Base-by-base conservation (phyloP, 768 basidiomycete species). In the Leucogyrophana mollusca region DNA sequence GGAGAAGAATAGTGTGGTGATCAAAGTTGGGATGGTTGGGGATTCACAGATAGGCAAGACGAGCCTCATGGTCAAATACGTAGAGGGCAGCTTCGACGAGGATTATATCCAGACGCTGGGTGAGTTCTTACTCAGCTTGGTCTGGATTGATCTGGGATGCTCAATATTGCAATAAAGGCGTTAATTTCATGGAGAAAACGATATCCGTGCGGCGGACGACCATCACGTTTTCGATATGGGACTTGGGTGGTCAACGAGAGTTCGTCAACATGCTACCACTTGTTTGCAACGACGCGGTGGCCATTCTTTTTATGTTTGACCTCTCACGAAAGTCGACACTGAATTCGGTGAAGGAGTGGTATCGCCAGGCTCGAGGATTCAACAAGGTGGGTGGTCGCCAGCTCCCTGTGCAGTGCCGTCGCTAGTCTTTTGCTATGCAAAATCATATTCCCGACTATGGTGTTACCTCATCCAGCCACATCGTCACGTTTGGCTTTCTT, bases 171-270 rank as follows among this genome's bases (percentile, higher is more conserved):
- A 10, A 13, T 1, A 13, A 54, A 78, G 91, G 95, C 75, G 94
- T 97, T 73, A 97, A 97, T 71, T 98, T 98, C 70, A 98, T 98
- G 96, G 95, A 99, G 76, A 99, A 99, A 78, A 96, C 95, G 13
- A 97, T 99, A 59, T 89, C 90, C 46, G 95, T 99, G 56, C 85
- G 96, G 56, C 87, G 94, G 67, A 98, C 96, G 48, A 96, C 95
- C 46, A 98, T 99, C 68, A 97, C 95, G 3, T 98, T 99, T 73
- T 97, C 94, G 54, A 96, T 98, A 69, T 99, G 96, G 94, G 94
- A 96, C 76, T 73, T 96, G 47, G 94, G 94, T 54, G 94, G 92
- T 39, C 95, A 99, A 66, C 80, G 95, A 43, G 96, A 99, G 69
- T 99, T 99, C 68, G 96, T 99, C 56, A 95, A 95, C 71, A 97